Evolutionary conservation across 768 basidiomycete species (phyloP), one percentile per base, ranked within the genome.

Genomic region (Glaciozyma antarctica): DNA sequence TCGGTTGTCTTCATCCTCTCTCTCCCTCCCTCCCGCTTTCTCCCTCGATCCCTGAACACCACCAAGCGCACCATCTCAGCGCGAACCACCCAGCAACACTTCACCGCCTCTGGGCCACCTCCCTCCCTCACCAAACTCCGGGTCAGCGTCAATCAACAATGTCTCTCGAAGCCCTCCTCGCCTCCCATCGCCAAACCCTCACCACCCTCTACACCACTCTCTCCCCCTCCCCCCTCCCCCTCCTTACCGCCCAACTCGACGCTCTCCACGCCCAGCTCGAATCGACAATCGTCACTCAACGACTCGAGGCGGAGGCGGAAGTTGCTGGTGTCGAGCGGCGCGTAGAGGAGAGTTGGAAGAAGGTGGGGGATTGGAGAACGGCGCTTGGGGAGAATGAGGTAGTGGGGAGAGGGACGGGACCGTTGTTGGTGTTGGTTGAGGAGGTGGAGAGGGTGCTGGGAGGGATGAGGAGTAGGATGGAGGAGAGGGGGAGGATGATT

Each of bases 271-370:
- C 26, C 24, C 32, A 49, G 8, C 55, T 61, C 28, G 47, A 63
- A 52, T 66, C 10, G 49, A 62, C 17, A 13, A 22, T 43, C 41
- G 28, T n/a, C 45, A 28, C 65, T 9, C 4, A 61, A n/a, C 58
- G 62, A 66, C 55, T 59, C 60, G 68, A 43, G 17, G 10, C 38
- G 58, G 19, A 62, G 17, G 54, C 38, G 45, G 38, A 47, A 24
- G 47, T 63, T 44, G 30, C 62, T 3, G 60, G 56, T 28, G 58
- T 63, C 32, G 54, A 55, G 24, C 64, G 87, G 83, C 75, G 86
- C 41, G 88, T 90, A 72, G 84, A 87, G 71, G 85, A 86, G 10
- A 88, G 87, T 68, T 81, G 88, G 12, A 87, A 87, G 70, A 87
- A 90, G 68, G 77, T 90, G 24, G 81, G 81, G 58, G 84, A 78